Percentiles rank a stretch among this genome's conserved stretches.
These are phyloP conservation scores for Epichloe gansuensis DNA, from an alignment of 2,329 filamentous ascomycete genomes.

Conservation along the genomic window DNA sequence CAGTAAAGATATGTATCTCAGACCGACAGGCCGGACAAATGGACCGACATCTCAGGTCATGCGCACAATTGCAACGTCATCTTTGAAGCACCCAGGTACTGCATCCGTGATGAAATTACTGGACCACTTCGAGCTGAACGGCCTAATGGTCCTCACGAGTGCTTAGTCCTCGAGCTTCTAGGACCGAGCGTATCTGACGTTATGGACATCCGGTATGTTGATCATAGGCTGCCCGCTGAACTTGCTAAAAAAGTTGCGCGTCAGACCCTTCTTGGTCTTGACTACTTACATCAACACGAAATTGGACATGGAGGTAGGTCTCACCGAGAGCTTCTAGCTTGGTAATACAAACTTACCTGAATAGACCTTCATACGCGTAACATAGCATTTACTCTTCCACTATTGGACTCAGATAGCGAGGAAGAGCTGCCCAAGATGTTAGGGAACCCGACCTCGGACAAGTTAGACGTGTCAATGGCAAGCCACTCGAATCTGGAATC, in stretches of 20 bases:
- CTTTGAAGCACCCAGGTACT: no score
- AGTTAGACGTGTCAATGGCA: no score
- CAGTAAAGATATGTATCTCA: neutral
- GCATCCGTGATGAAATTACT: neutral
- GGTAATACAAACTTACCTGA: no score
- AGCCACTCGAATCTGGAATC: neutral
- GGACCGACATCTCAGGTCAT: no score
- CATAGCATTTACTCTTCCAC: neutral
- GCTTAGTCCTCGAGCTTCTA: neutral
- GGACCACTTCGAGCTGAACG: neutral
- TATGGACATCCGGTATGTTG: neutral
- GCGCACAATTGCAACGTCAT: no score
- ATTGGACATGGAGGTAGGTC: neutral
- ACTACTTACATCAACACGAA: neutral
- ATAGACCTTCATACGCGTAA: neutral
- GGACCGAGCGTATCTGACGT: neutral
- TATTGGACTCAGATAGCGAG: neutral
- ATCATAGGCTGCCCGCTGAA: neutral
- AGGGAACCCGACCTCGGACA: no score
- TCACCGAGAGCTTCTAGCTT: no score
- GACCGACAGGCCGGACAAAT: neutral
- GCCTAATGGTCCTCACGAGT: neutral
- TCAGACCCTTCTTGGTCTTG: neutral
- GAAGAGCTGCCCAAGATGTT: neutral
- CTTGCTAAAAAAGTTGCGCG: neutral